A percentile compares a stretch with the other conserved stretches of the same genome.
Evolutionary conservation across 169 alveolate species (phyloP).

Genomic region (Neospora caninum): DNA sequence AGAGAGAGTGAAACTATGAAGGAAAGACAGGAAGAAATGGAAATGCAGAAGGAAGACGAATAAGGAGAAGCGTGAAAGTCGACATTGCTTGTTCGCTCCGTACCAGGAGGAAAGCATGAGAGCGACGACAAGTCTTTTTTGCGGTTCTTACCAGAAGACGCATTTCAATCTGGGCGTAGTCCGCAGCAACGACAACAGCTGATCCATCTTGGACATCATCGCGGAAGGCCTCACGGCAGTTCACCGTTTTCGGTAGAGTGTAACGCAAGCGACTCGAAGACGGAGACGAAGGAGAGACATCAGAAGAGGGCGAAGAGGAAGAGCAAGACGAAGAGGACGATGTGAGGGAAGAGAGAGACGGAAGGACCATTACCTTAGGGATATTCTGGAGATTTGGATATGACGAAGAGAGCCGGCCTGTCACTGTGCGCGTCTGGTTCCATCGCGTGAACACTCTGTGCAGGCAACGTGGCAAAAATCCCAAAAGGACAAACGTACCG

Average conservation of each 20-base stretch:
- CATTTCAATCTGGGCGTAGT: conserved; percentile 64
- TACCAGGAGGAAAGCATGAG: background rate
- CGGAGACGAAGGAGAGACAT: background rate
- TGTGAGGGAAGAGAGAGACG: background rate
- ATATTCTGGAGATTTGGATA: conserved; percentile 77
- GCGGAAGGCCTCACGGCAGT: conserved; percentile 65
- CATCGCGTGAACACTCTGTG: conserved; percentile 60
- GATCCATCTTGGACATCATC: conserved; percentile 29
- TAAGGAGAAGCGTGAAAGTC: background rate
- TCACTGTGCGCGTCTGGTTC: conserved; percentile 79
- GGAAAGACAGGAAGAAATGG: background rate
- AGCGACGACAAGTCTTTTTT: background rate
- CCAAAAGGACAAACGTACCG: no score
- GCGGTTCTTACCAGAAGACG: conserved; percentile 54
- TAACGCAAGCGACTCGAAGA: background rate
- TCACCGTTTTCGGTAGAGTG: background rate
- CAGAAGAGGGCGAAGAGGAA: background rate
- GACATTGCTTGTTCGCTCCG: background rate
- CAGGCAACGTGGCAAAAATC: no score
- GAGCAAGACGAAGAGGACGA: background rate
- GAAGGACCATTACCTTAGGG: conserved; percentile 43
- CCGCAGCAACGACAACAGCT: conserved; percentile 57
- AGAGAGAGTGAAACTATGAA: background rate
- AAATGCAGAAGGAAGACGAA: background rate
- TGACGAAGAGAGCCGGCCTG: conserved; percentile 78